Conservation (phyloP, 805 yeast species). For the Saccharomycopsis olivae region DNA sequence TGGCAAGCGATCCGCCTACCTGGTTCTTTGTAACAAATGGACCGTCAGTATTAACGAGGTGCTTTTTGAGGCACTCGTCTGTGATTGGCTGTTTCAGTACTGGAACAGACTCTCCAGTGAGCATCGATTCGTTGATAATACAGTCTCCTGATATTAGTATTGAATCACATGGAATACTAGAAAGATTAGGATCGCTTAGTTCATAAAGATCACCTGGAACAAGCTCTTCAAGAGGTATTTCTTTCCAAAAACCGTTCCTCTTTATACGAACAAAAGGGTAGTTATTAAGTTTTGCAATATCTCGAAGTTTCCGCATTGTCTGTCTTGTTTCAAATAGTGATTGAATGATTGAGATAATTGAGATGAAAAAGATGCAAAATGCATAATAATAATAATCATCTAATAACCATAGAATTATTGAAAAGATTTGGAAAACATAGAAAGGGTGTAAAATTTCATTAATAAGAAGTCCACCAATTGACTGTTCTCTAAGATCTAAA, state of each 20-base stretch:
- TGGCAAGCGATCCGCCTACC: constrained; percentile 55
- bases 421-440: constrained; percentile 87
- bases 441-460: constrained; percentile 94
- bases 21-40: constrained; percentile 28
- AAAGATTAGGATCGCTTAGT: constrained; percentile 73
- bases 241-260: constrained; percentile 91
- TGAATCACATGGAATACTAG: constrained; percentile 80
- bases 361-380: constrained; percentile 77
- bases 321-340: constrained; percentile 79
- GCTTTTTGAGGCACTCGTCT: constrained; percentile 44
- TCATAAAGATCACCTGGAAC: constrained; percentile 97
- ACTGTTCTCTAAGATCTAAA: constrained; percentile 66
- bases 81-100: constrained; percentile 70
- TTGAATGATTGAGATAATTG: constrained; percentile 67
- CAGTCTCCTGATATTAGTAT: constrained; percentile 83
- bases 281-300: constrained; percentile 40
- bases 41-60: constrained; percentile 42
- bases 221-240: constrained; percentile 59
- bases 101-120: constrained; percentile 97
- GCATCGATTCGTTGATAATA: constrained; percentile 94
- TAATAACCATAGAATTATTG: constrained; percentile 82
- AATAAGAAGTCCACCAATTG: constrained; percentile 50
- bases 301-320: constrained; percentile 60
- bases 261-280: constrained; percentile 62
- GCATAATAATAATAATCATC: constrained; percentile 95